Percentiles rank a stretch among this genome's conserved stretches.
phyloP scores from a whole-genome alignment of 2,329 filamentous ascomycete genomes.

The Didymellaceae sp. region DNA sequence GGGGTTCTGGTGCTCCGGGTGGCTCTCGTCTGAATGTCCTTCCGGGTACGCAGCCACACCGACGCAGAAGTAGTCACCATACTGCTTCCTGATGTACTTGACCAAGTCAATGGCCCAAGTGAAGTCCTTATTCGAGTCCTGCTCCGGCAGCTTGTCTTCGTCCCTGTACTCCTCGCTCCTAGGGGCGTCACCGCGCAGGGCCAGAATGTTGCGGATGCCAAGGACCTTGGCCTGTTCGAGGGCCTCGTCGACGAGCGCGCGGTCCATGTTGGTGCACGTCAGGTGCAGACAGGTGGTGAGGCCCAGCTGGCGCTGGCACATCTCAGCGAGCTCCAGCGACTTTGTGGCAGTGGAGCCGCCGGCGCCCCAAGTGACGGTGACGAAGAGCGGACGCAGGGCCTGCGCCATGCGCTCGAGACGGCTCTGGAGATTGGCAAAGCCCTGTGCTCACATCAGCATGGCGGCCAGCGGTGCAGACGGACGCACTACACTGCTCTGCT shows the following conservation, averaged over 20 bases:
- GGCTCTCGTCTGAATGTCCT: constrained; percentile 88
- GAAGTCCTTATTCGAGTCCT: constrained; percentile 76
- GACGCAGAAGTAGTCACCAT: constrained; percentile 95
- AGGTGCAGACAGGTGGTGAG: constrained; percentile 95
- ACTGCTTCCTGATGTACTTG: constrained; percentile 80
- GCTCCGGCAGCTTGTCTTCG: constrained; percentile 65
- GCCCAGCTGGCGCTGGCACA: constrained; percentile 89
- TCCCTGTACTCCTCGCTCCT: constrained; percentile 85
- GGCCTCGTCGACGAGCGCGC: constrained; percentile 82
- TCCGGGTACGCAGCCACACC: constrained; percentile 96
- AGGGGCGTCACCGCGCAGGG: constrained; percentile 88
- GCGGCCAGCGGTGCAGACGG: not conserved
- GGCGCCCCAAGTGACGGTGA: constrained; percentile 97
- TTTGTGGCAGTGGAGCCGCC: constrained; percentile 90
- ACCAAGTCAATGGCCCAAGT: constrained; percentile 89
- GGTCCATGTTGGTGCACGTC: constrained; percentile 98
- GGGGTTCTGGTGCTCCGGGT: constrained; percentile 76
- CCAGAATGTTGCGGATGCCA: constrained; percentile 92
- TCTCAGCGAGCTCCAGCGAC: constrained; percentile 90
- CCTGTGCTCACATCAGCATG: constrained; percentile 53
- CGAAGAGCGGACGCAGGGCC: constrained; percentile 88
- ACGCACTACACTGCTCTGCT: not conserved
- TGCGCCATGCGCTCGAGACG: constrained; percentile 95
- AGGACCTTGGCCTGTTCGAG: constrained; percentile 88
- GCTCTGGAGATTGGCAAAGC: constrained; percentile 90